Evolutionary conservation across 805 yeast species (phyloP), one percentile per base, ranked within the genome.

Genomic region (Kuraishia molischiana): DNA sequence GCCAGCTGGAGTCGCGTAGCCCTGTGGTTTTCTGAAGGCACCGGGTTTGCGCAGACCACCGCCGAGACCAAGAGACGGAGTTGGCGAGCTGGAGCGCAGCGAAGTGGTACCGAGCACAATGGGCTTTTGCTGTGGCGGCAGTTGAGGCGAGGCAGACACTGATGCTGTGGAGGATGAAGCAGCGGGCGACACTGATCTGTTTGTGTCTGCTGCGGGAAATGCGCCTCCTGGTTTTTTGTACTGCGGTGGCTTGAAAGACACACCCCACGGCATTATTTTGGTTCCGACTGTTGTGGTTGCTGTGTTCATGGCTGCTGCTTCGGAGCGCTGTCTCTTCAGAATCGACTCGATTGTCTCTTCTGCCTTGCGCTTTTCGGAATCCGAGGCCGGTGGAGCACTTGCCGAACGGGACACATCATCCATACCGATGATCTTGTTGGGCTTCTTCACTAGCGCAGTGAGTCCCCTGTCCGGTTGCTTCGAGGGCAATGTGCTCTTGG

Each of bases 11-110:
- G 17, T 21, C 14, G 28, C 38, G 30, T 48, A 50, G 6, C 51
- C 52, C 9, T 49, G 44, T 9, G 61, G 61, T 31, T 49, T 57
- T 32, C 53, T 44, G 36, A 58, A 58, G 0, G 64, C 61, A 2
- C 59, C 55, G 0, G 63, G 64, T 35, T 50, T 56, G 24, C 59
- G 39, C 18, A 56, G 45, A 14, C 58, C 52, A 17, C 29, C 18
- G 19, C 40, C 38, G 17, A 34, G 19, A n/a, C 36, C 36, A 34
- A 24, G 20, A 9, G 34, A 18, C 13, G 34, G 8, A 31, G 19
- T 10, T 4, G 21, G 21, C n/a, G 26, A 8, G 11, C 26, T 11
- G n/a, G n/a, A n/a, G n/a, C n/a, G n/a, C 26, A 22, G 11, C 11
- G 11, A 22, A 22, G 26, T 8, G 11, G 26, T 11, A 8, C 26